Base-by-base conservation (phyloP, 495 filamentous ascomycete genomes). In the Podospora tetraspora region DNA sequence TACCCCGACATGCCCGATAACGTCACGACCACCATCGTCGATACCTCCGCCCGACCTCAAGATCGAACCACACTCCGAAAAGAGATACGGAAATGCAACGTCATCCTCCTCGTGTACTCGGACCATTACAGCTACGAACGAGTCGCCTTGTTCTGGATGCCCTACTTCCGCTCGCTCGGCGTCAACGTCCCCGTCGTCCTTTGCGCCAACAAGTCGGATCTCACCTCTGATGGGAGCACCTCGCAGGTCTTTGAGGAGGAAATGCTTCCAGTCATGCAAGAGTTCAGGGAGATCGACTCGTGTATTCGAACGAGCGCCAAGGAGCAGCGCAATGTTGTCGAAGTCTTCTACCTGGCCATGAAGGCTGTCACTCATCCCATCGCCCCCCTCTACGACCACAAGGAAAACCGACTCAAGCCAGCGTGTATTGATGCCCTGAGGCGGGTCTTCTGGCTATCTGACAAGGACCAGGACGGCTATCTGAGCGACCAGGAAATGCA, bases 91-190 rank as follows among this genome's bases (percentile, higher is more conserved):
- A 96, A 97, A 75, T 93, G 90, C 71, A 98, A 97, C 75, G 94
- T 97, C 62, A 98, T 99, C 65, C 82, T 97, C n/a, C 86, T 99
- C 16, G 94, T 98, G 34, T 99, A 98, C 76, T 92, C 93, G 63
- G 96, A 98, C 75, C 93, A 97, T 75, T 99, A 98, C 78, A 97
- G 94, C 84, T 98, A 98, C 85, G 96, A 98, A 72, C 87, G 95
- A 25, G 94, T 99, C 21, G 95, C 95, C 19, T 80, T 99, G 21
- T 99, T 97, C 77, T 99, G 95, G 95, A 89, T 97, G 81, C 95
- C 95, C 27, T 92, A 97, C 79, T 98, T 99, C 79, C 90, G 95
- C 59, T 96, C 93, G 10, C 86, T 99, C 59, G 96, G 96, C 10
- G 95, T 99, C 70, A 99, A 99, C 77, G 93, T 99, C n/a, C 92